Conservation (phyloP, 2,329 filamentous ascomycete genomes). For the Exophiala phaeomuriformis region DNA sequence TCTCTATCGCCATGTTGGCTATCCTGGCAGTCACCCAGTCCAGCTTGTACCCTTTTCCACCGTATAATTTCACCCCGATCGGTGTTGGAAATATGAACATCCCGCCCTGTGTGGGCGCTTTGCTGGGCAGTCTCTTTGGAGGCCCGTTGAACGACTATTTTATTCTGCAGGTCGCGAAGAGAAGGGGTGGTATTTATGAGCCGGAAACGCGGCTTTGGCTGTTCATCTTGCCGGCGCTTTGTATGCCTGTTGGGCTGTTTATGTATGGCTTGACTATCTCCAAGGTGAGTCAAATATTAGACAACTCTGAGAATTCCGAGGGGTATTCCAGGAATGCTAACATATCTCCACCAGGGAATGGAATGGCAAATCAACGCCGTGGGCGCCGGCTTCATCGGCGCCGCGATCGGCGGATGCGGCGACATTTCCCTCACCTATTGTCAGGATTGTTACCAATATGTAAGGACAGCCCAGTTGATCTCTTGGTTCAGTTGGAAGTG, state of each 20-base stretch:
- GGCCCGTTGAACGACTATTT: conserved; percentile 37
- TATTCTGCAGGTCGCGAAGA: conserved; percentile 38
- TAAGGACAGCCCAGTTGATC: conserved; percentile 19
- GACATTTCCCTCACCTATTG: conserved; percentile 30
- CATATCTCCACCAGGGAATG: conserved; percentile 12
- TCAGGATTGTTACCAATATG: conserved; percentile 30
- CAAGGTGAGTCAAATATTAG: conserved; percentile 24
- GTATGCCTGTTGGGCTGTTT: conserved; percentile 34
- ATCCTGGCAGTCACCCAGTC: conserved; percentile 31
- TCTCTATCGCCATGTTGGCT: conserved; percentile 34
- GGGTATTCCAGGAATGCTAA: not conserved
- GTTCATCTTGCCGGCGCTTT: conserved; percentile 30
- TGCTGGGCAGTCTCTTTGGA: conserved; percentile 37
- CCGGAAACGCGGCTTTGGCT: conserved; percentile 45
- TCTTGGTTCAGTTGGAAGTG: not conserved
- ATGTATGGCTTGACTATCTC: conserved; percentile 36
- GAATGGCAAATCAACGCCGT: conserved; percentile 31
- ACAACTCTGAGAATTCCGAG: not conserved
- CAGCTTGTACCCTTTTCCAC: conserved; percentile 33
- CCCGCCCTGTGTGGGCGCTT: conserved; percentile 36
- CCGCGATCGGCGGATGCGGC: conserved; percentile 29
- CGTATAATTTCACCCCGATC: conserved; percentile 31
- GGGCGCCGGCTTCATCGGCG: conserved; percentile 33
- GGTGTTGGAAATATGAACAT: conserved; percentile 33
- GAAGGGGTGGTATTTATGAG: conserved; percentile 43